Evolutionary conservation across 73 alveolate species (phyloP).

Genomic region (Stentor coeruleus): DNA sequence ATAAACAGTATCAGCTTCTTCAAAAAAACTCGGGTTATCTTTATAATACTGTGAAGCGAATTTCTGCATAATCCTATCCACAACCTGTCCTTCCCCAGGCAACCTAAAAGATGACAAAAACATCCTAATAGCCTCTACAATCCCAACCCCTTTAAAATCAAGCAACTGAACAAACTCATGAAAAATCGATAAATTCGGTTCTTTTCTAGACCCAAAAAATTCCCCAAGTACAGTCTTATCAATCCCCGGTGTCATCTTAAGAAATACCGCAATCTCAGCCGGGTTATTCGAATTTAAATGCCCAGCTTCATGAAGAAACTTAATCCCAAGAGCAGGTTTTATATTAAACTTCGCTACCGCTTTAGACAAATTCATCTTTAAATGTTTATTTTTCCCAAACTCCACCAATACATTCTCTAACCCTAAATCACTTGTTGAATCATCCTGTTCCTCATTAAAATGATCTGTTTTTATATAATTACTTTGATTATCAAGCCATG

Average conservation of each 20-base stretch:
- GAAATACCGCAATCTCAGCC: constrained; percentile 56
- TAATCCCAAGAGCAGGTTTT: constrained; percentile 80
- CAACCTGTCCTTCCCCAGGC: constrained; percentile 99
- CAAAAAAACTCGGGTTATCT: constrained; percentile 84
- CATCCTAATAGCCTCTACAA: constrained; percentile 82
- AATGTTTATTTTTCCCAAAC: constrained; percentile 32
- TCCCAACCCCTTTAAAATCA: constrained; percentile 71
- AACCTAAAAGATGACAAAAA: constrained; percentile 87
- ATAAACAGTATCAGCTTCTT: constrained; percentile 82
- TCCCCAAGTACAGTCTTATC: constrained; percentile 91
- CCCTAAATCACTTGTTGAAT: constrained; percentile 10
- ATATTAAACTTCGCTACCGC: constrained; percentile 83
- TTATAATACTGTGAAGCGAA: constrained; percentile 87
- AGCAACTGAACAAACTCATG: constrained; percentile 73
- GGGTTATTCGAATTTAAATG: constrained; percentile 52
- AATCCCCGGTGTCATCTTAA: constrained; percentile 65
- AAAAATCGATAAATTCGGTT: constrained; percentile 77
- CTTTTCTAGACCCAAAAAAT: constrained; percentile 85
- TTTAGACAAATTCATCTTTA: constrained; percentile 53
- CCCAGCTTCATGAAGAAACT: constrained; percentile 56
- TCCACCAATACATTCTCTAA: not conserved
- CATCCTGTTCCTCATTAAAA: not conserved
- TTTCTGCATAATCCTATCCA: constrained; percentile 95
- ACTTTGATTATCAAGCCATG: constrained; percentile 13
- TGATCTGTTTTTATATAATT: not conserved